phyloP scores from a whole-genome alignment of 148 eudicot species.

The Vaccinium corymbosum region DNA sequence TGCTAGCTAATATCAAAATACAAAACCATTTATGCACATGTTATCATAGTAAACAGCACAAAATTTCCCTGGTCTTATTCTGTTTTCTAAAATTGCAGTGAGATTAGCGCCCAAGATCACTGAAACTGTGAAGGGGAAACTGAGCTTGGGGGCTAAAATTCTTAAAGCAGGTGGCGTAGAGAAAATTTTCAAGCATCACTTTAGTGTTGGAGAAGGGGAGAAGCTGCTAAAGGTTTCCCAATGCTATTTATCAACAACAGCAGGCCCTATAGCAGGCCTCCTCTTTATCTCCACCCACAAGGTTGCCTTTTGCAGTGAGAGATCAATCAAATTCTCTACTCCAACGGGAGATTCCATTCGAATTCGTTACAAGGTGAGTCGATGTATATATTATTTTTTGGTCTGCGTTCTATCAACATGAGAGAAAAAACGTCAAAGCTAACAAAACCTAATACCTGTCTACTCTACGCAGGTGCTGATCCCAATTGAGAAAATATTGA shows the following conservation, averaged over 20 bases:
- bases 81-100: slow-evolving; percentile 19
- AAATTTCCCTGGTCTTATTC: not conserved
- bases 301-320: slow-evolving; percentile 49
- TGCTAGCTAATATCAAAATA: not conserved
- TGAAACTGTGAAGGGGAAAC: slow-evolving; percentile 36
- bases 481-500: slow-evolving; percentile 24
- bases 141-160: slow-evolving; percentile 40
- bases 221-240: slow-evolving; percentile 42
- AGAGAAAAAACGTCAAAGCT: not conserved
- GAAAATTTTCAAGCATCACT: slow-evolving; percentile 39
- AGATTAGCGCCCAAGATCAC: slow-evolving; percentile 26
- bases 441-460: not conserved
- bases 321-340: slow-evolving; percentile 35
- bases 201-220: slow-evolving; percentile 40
- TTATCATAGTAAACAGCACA: not conserved
- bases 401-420: not conserved
- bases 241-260: slow-evolving; percentile 50
- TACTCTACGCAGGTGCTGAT: slow-evolving; percentile 13
- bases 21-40: not conserved
- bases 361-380: slow-evolving; percentile 45
- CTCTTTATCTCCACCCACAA: slow-evolving; percentile 49
- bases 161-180: slow-evolving; percentile 33
- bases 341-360: slow-evolving; percentile 25
- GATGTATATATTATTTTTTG: not conserved
- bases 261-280: slow-evolving; percentile 51